Evolutionary conservation across 805 yeast species (phyloP), one percentile per base, ranked within the genome.

Genomic region (Kazachstania kunashirensis): DNA sequence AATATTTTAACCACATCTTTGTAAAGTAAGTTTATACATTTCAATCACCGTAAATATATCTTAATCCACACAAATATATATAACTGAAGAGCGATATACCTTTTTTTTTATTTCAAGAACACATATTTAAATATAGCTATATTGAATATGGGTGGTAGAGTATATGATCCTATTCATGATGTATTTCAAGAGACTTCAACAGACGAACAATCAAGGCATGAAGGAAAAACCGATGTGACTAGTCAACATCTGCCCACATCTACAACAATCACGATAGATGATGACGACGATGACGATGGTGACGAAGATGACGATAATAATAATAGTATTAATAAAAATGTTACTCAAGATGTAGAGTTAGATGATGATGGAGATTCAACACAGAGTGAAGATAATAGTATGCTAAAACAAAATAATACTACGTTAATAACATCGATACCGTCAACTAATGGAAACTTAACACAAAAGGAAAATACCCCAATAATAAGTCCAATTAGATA

Each of bases 101-200:
- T n/a, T n/a, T n/a, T n/a, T n/a, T n/a, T n/a, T n/a, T n/a, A n/a
- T n/a, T n/a, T n/a, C n/a, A n/a, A n/a, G n/a, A n/a, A n/a, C n/a
- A n/a, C n/a, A n/a, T n/a, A n/a, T n/a, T n/a, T n/a, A n/a, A n/a
- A n/a, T n/a, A n/a, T n/a, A n/a, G n/a, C n/a, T n/a, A n/a, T n/a
- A n/a, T n/a, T n/a, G 5, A 25, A 17, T 13, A 55, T 57, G 61
- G 57, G 49, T 8, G 55, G 51, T 28, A 48, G 57, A 41, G 62
- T 55, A 10, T 58, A 58, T 32, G 63, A 58, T 37, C 63, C 63
- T 2, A 56, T 58, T 5, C 63, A 58, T 29, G 63, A 58, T 38
- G 55, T 53, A 13, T 57, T 55, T 34, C 61, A 55, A 35, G 50
- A 45, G 12, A 41, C 40, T 6, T 10, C 29, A 24, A 13, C 16